A percentile compares a stretch with the other conserved stretches of the same genome.
phyloP scores from a whole-genome alignment of 768 basidiomycete genomes.

The Coprinopsis cinerea region DNA sequence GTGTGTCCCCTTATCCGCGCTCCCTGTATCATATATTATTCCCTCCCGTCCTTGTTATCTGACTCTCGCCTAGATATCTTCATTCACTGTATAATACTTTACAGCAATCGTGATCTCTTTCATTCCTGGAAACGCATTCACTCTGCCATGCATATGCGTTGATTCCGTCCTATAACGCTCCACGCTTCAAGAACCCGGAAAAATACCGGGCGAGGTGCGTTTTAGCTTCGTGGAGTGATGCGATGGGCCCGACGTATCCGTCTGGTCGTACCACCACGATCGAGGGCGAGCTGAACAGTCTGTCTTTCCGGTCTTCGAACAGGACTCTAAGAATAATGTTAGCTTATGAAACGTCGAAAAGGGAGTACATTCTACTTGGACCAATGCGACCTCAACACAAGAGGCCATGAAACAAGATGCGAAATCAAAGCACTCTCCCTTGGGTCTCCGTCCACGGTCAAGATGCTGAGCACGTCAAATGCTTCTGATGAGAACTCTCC shows the following conservation, averaged over 20 bases:
- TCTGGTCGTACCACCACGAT: conserved; percentile 51
- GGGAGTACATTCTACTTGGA: conserved; percentile 38
- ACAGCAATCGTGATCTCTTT: too few relatives aligned
- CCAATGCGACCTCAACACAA: conserved; percentile 48
- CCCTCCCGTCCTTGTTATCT: too few relatives aligned
- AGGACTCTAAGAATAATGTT: conserved; percentile 37
- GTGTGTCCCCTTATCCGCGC: too few relatives aligned
- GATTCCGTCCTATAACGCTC: too few relatives aligned
- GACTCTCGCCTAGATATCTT: too few relatives aligned
- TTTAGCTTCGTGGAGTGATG: conserved; percentile 33
- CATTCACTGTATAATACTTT: too few relatives aligned
- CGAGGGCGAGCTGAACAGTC: conserved; percentile 33
- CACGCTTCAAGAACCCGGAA: conserved; percentile 34
- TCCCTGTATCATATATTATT: too few relatives aligned
- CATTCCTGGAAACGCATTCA: too few relatives aligned
- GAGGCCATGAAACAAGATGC: too few relatives aligned
- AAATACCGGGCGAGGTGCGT: conserved; percentile 45
- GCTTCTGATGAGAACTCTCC: conserved; percentile 20
- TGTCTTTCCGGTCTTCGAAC: conserved; percentile 46
- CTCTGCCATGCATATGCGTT: too few relatives aligned
- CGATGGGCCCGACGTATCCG: conserved; percentile 57
- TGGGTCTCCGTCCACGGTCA: conserved; percentile 31
- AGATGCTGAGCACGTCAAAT: conserved; percentile 38
- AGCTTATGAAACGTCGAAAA: background rate
- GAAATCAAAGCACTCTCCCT: conserved; percentile 40